A percentile compares a stretch with the other conserved stretches of the same genome.
Conservation (phyloP, 2,329 filamentous ascomycete genomes). For the Pyrenophora seminiperda region DNA sequence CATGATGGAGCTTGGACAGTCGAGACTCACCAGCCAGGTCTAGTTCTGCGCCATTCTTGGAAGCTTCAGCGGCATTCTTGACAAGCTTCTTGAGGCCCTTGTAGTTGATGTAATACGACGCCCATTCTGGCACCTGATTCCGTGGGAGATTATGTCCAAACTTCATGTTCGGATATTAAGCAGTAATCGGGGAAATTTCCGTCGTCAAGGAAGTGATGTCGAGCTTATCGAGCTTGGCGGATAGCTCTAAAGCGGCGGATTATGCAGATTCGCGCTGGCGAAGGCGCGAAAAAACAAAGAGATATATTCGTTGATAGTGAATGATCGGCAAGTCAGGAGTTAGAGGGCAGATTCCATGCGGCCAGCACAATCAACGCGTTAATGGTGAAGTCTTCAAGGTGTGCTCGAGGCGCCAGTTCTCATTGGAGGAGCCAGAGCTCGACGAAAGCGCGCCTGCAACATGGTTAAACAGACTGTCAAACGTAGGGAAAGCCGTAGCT, state of each 20-base stretch:
- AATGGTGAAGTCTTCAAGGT: constrained; percentile 24
- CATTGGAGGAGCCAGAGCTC: constrained; percentile 37
- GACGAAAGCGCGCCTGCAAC: constrained; percentile 38
- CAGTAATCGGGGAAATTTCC: neutral
- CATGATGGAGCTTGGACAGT: neutral
- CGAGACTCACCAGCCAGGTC: constrained; percentile 82
- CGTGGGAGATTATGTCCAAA: constrained; percentile 67
- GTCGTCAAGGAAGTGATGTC: neutral
- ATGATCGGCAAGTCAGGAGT: constrained; percentile 12
- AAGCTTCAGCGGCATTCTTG: constrained; percentile 72
- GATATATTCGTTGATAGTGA: constrained; percentile 16
- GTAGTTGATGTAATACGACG: constrained; percentile 83
- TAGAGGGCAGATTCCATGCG: constrained; percentile 20
- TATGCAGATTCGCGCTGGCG: constrained; percentile 13
- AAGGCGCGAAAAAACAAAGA: constrained; percentile 20
- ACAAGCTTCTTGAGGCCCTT: constrained; percentile 94
- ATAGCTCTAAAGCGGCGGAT: neutral
- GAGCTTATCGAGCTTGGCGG: neutral
- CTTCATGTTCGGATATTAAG: constrained; percentile 46
- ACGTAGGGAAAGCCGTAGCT: constrained; percentile 31
- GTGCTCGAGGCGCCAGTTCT: constrained; percentile 35
- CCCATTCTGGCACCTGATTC: constrained; percentile 88
- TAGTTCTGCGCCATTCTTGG: constrained; percentile 71
- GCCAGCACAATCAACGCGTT: constrained; percentile 26
- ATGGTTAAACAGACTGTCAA: constrained; percentile 42